Percentiles rank a stretch among this genome's conserved stretches.
phyloP scores from a whole-genome alignment of 2,329 filamentous ascomycete species.

The Exutisphaerella laricina region DNA sequence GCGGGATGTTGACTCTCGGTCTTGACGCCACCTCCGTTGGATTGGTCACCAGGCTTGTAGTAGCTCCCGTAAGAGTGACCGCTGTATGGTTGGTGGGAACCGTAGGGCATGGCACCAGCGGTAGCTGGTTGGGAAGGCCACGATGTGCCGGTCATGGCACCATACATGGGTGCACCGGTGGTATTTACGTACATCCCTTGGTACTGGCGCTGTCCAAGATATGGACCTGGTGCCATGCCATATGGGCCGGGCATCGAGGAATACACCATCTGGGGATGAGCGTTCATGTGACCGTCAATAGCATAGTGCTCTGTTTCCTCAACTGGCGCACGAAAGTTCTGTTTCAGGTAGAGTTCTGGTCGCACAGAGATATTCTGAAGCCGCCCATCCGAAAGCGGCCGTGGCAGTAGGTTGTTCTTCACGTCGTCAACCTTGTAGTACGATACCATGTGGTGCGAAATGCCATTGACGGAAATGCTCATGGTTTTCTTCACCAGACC shows the following conservation, averaged over 20 bases:
- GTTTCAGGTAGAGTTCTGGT: conserved; percentile 36
- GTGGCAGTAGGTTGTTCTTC: conserved; percentile 52
- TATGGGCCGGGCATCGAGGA: conserved; percentile 27
- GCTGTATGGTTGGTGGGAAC: conserved; percentile 22
- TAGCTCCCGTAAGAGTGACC: conserved; percentile 24
- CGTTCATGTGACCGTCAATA: conserved; percentile 32
- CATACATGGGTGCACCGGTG: conserved; percentile 25
- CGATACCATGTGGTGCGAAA: conserved; percentile 78
- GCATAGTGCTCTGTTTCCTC: conserved; percentile 36
- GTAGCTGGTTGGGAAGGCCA: conserved; percentile 25
- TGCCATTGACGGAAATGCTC: conserved; percentile 66
- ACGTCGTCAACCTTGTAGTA: conserved; percentile 84
- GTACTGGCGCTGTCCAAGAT: conserved; percentile 27
- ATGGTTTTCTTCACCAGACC: conserved; percentile 92
- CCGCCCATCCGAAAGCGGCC: conserved; percentile 53
- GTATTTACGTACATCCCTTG: conserved; percentile 29
- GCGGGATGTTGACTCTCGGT: conserved; percentile 21
- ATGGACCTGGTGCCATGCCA: conserved; percentile 29
- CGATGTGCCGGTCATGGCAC: conserved; percentile 23
- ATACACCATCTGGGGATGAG: conserved; percentile 34
- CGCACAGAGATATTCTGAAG: conserved; percentile 32
- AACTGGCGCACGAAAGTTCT: conserved; percentile 37
- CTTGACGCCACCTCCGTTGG: conserved; percentile 23
- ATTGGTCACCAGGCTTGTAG: conserved; percentile 26
- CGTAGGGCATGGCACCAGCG: conserved; percentile 22